Evolutionary conservation across 768 basidiomycete species (phyloP).

Genomic region (Suillus sp.): DNA sequence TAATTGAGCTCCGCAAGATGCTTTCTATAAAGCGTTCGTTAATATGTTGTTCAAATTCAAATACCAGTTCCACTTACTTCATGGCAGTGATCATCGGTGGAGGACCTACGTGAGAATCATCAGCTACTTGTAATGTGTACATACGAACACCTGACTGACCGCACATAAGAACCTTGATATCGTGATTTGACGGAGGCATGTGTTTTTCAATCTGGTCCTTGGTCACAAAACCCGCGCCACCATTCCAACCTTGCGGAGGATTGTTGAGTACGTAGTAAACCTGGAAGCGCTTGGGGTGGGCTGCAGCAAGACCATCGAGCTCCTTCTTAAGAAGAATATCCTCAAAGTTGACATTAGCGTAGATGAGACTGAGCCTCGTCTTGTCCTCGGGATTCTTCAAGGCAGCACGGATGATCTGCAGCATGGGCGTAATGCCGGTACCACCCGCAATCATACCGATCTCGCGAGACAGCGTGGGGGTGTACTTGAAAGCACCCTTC

Average conservation of each 20-base stretch:
- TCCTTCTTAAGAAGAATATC: slow-evolving; percentile 93
- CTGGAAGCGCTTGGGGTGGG: slow-evolving; percentile 69
- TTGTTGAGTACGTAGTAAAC: slow-evolving; percentile 95
- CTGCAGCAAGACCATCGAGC: slow-evolving; percentile 73
- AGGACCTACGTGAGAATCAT: slow-evolving; percentile 46
- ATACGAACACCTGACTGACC: slow-evolving; percentile 50
- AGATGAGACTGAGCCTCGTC: slow-evolving; percentile 86
- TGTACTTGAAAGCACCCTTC: slow-evolving; percentile 92
- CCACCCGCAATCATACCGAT: slow-evolving; percentile 98
- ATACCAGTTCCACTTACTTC: slow-evolving; percentile 54
- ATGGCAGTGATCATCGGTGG: slow-evolving; percentile 79
- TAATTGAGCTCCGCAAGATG: slow-evolving; percentile 87
- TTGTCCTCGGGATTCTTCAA: slow-evolving; percentile 86
- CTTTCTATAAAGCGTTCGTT: slow-evolving; percentile 53
- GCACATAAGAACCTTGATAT: slow-evolving; percentile 87
- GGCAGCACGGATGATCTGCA: slow-evolving; percentile 94
- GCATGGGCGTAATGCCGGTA: slow-evolving; percentile 98
- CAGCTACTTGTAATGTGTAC: neutral
- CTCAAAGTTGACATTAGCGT: slow-evolving; percentile 91
- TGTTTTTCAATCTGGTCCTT: slow-evolving; percentile 87
- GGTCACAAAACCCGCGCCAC: slow-evolving; percentile 90
- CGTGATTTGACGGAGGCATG: slow-evolving; percentile 64
- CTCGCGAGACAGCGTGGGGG: slow-evolving; percentile 67
- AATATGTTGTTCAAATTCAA: slow-evolving; percentile 9
- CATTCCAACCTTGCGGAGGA: slow-evolving; percentile 83